Percentiles rank a stretch among this genome's conserved stretches.
Conservation (phyloP, 495 filamentous ascomycete genomes). For the Aspergillus sclerotioniger region DNA sequence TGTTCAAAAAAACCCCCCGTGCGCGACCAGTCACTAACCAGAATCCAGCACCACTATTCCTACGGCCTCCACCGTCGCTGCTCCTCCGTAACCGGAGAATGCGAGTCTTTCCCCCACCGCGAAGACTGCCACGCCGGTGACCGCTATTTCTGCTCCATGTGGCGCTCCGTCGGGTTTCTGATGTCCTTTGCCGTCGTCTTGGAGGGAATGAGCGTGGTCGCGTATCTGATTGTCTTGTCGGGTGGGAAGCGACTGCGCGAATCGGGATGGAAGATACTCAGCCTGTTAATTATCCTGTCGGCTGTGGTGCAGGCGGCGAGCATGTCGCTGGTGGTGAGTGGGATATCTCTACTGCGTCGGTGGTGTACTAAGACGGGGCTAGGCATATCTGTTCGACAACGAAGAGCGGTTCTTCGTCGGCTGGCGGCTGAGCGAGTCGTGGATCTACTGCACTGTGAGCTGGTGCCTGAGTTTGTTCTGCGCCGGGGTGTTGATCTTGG, state of each 20-base stretch:
- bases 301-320: slow-evolving; percentile 62
- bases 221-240: slow-evolving; percentile 68
- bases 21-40: slow-evolving; percentile 15
- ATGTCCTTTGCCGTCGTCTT: slow-evolving; percentile 78
- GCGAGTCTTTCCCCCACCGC: slow-evolving; percentile 57
- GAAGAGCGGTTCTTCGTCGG: slow-evolving; percentile 84
- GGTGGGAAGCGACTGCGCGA: slow-evolving; percentile 76
- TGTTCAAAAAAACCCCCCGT: not conserved
- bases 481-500: slow-evolving; percentile 58
- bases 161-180: slow-evolving; percentile 82
- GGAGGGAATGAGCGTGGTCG: slow-evolving; percentile 70
- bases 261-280: slow-evolving; percentile 74
- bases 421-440: slow-evolving; percentile 77
- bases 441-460: slow-evolving; percentile 72
- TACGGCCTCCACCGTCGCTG: slow-evolving; percentile 82
- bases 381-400: slow-evolving; percentile 82
- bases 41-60: slow-evolving; percentile 54
- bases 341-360: not conserved
- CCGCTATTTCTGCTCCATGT: slow-evolving; percentile 85
- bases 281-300: slow-evolving; percentile 58
- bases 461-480: slow-evolving; percentile 64
- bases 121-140: slow-evolving; percentile 68
- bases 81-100: slow-evolving; percentile 59
- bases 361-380: not conserved
- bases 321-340: slow-evolving; percentile 79